Evolutionary conservation across 2,329 filamentous ascomycete species (phyloP).

Genomic region (Cytospora chrysosperma): DNA sequence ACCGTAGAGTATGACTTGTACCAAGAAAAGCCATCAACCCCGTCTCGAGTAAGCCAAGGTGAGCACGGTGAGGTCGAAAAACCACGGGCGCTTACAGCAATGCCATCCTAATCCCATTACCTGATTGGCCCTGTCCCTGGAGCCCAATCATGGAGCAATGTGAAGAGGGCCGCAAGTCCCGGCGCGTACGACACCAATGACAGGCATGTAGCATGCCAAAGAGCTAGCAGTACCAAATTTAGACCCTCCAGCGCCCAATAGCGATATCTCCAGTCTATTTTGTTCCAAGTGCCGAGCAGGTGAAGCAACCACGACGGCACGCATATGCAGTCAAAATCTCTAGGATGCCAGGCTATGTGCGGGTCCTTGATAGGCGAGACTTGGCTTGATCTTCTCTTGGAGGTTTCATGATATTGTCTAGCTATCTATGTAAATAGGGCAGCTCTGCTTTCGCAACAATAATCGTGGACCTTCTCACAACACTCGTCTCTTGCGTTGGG

Average conservation of each 20-base stretch:
- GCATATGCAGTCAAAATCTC: constrained; percentile 10
- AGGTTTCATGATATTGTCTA: constrained; percentile 3
- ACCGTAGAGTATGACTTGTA: neutral
- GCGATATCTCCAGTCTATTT: neutral
- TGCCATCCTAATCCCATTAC: neutral
- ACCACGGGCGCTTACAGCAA: constrained; percentile 20
- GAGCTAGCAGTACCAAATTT: constrained; percentile 9
- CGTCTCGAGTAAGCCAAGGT: neutral
- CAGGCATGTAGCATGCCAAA: constrained; percentile 1
- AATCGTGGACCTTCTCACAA: neutral
- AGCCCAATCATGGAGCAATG: constrained; percentile 17
- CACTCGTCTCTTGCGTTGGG: constrained; percentile 7
- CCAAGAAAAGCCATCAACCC: neutral
- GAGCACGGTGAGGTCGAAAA: constrained; percentile 2
- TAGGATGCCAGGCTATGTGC: constrained; percentile 3
- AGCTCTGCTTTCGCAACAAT: constrained; percentile 1
- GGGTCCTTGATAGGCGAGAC: neutral
- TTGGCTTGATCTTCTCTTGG: constrained; percentile 10
- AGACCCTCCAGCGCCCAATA: constrained; percentile 13
- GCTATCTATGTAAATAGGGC: constrained; percentile 23
- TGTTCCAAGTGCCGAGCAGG: constrained; percentile 17
- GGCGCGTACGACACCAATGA: constrained; percentile 24
- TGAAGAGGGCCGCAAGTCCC: constrained; percentile 16
- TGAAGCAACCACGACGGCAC: constrained; percentile 11
- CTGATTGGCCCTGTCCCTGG: constrained; percentile 9